Base-by-base conservation (phyloP, 768 basidiomycete species). In the Tricholoma flavovirens region DNA sequence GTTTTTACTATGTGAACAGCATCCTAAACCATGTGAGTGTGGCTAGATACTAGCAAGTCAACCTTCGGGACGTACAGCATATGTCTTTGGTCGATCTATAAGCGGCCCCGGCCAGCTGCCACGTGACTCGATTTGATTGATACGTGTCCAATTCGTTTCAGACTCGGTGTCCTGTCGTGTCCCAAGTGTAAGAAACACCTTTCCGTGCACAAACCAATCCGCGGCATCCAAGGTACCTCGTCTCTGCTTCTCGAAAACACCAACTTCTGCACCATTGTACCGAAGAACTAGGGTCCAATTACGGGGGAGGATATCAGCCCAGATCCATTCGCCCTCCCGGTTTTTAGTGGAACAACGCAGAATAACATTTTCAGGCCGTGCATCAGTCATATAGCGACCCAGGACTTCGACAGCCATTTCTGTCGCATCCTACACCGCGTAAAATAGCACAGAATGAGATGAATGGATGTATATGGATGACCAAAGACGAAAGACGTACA, bases 221-320 rank as follows among this genome's bases (percentile, higher is more conserved):
- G 36, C 48, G 26, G 45, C 5, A 14, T 22, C 15, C 10, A 36
- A 24, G 26, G 30, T 26, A 50, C 11, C 8, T 22, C 21, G 6
- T 22, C 21, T 43, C 42, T 19, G 21, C 42, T 11, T 26, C 49
- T 56, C 48, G 33, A 59, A 59, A 26, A 59, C 59, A 11, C 59
- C 59, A n/a, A 59, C 50, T 40, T 59, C 59, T 14, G 36, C 32
- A 2, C 30, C 15, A 36, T 54, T 49, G 26, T 49, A 6, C 17
- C 24, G n/a, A 2, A 59, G 17, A 8, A 33, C 51, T 29, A 38
- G 40, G 15, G 51, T 46, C 60, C 62, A 64, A 38, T 61, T 30
- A 15, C 36, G 21, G 2, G 58, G 58, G 35, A 9, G 22, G 14
- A 64, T 59, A 19, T 62, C 63, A n/a, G 61, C 59, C 63, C 61